Conservation (phyloP, 495 filamentous ascomycete species). For the Penicillium chermesinum region DNA sequence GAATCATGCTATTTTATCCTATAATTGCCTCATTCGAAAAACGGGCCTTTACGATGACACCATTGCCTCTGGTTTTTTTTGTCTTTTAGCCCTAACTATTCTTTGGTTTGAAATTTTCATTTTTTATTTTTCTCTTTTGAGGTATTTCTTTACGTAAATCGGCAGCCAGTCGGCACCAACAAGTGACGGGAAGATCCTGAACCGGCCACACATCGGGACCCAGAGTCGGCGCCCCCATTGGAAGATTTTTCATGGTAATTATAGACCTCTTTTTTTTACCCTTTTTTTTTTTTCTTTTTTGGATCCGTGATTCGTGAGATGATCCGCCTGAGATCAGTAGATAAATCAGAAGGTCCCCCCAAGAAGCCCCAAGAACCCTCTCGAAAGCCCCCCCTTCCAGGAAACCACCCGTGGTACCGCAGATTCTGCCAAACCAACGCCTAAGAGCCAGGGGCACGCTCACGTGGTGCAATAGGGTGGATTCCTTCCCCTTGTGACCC, state of each 20-base stretch:
- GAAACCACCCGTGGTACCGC: neutral
- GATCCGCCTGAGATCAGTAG: no score
- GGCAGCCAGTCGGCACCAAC: conserved; percentile 17
- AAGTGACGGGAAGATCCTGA: conserved; percentile 20
- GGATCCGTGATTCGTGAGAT: no score
- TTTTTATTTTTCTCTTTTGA: neutral
- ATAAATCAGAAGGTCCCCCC: no score
- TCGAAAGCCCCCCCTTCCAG: no score
- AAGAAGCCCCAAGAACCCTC: no score
- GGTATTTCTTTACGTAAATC: conserved; percentile 34
- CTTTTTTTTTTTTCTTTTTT: no score
- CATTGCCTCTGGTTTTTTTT: conserved; percentile 6
- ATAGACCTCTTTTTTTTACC: neutral
- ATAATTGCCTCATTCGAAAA: neutral
- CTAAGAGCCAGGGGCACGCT: conserved; percentile 25
- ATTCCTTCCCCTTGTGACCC: conserved; percentile 5
- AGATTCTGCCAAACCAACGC: no score
- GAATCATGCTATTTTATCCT: neutral
- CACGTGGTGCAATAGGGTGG: conserved; percentile 22
- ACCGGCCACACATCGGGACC: conserved; percentile 14
- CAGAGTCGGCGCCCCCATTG: conserved; percentile 7
- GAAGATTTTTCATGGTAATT: neutral
- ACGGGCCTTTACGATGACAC: conserved; percentile 7
- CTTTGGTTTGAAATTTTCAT: no score
- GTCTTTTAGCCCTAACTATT: no score